phyloP scores from a whole-genome alignment of 257 asterid species.

The Solanum chiquidenum region DNA sequence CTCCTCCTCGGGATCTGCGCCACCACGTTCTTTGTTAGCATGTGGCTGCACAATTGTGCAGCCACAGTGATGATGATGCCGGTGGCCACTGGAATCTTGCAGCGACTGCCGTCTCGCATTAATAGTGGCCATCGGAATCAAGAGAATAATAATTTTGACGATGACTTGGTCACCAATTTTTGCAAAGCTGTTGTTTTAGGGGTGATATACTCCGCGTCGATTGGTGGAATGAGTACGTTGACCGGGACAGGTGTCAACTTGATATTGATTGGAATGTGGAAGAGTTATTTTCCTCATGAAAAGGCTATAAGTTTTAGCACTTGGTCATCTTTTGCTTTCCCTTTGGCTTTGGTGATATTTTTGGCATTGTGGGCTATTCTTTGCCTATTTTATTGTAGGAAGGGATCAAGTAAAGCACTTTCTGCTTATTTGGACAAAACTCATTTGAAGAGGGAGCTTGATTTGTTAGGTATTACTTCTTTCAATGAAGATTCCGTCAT shows the following conservation, averaged over 20 bases:
- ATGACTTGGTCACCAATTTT: slow-evolving; percentile 30
- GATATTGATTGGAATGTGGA: slow-evolving; percentile 93
- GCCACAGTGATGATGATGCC: slow-evolving; percentile 94
- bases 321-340: slow-evolving; percentile 73
- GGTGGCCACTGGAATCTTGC: slow-evolving; percentile 81
- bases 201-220: slow-evolving; percentile 62
- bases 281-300: slow-evolving; percentile 76
- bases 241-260: slow-evolving; percentile 96
- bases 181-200: slow-evolving; percentile 86
- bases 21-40: slow-evolving; percentile 85
- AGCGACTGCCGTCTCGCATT: slow-evolving; percentile 37
- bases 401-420: slow-evolving; percentile 36
- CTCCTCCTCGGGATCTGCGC: slow-evolving; percentile 76
- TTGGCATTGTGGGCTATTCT: slow-evolving; percentile 61
- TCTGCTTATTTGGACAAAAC: slow-evolving; percentile 50
- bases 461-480: slow-evolving; percentile 46
- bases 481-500: rapidly evolving
- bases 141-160: background rate
- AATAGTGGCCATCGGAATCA: background rate
- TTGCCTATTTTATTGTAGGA: slow-evolving; percentile 51
- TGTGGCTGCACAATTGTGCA: slow-evolving; percentile 99
- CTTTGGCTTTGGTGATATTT: slow-evolving; percentile 52
- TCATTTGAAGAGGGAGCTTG: slow-evolving; percentile 74
- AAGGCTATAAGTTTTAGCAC: slow-evolving; percentile 68
- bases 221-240: slow-evolving; percentile 90